These are phyloP conservation scores for Tetracladium setigerum DNA, from an alignment of 495 filamentous ascomycete genomes.

Conservation along the genomic window DNA sequence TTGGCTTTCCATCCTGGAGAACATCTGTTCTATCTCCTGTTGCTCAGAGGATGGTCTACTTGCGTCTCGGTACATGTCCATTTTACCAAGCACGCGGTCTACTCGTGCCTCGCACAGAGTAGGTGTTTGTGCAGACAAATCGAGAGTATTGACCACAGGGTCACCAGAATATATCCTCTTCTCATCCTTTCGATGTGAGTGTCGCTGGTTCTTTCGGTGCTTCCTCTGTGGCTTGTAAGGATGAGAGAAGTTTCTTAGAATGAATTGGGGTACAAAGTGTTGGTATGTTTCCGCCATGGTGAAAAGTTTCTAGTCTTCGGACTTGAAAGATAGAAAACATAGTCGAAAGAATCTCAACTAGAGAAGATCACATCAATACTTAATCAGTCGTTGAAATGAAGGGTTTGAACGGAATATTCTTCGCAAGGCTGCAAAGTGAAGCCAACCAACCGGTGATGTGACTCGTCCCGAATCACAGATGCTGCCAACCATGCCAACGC, in stretches of 20 bases:
- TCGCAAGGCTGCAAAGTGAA: too few species aligned
- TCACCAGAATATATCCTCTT: neutral
- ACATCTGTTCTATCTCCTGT: neutral
- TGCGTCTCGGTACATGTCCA: constrained; percentile 9
- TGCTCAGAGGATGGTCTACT: neutral
- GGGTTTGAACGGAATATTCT: too few species aligned
- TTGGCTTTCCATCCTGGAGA: neutral
- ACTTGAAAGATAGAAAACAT: too few species aligned
- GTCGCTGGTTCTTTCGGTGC: neutral
- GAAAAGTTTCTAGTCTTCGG: too few species aligned
- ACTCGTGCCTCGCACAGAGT: constrained; percentile 1
- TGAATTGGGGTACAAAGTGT: constrained; percentile 10
- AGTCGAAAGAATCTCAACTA: too few species aligned
- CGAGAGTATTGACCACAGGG: constrained; percentile 1
- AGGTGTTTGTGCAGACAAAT: neutral
- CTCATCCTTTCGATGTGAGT: neutral
- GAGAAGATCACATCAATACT: too few species aligned
- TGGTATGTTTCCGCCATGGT: too few species aligned
- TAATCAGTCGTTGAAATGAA: too few species aligned
- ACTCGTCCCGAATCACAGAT: too few species aligned
- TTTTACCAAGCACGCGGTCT: neutral
- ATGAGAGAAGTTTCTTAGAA: constrained; percentile 9
- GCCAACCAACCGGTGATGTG: too few species aligned
- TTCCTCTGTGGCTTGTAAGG: neutral
- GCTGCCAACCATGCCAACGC: too few species aligned